Evolutionary conservation across 495 filamentous ascomycete genomes (phyloP), one percentile per base, ranked within the genome.

Genomic region (Sabuloglossum arenarium): DNA sequence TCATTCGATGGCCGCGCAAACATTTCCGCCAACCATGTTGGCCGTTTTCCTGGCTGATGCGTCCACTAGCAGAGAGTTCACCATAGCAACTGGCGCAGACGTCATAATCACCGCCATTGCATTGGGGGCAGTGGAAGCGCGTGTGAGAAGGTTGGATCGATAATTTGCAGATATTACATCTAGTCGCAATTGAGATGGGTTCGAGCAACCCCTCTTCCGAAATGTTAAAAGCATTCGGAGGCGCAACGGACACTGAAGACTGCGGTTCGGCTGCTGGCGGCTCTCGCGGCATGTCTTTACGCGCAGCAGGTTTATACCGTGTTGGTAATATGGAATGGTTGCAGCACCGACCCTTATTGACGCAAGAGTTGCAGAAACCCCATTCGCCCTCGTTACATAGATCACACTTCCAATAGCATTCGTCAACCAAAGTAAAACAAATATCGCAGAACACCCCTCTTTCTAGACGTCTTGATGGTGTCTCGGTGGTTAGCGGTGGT

Each of bases 361-460:
- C 85, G 63, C 88, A 95, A 56, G 67, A 63, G 58, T 82, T 82
- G 68, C 88, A 95, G 62, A 85, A 94, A 0, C 88, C 88, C 88
- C 88, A 95, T 62, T 88, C 87, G 27, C 85, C 88, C 55, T 89
- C 81, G 61, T 94, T 93, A 67, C 88, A 95, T 37, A 71, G 60
- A 55, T 78, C 77, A 66, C 88, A 95, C 57, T 82, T 77, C 88
- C 87, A 95, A 64, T 81, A 88, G 64, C 82, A 86, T 24, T 80
- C 74, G 58, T 91, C 86, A 0, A 85, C 72, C 66, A 76, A 80
- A 0, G 75, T 71, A n/a, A 71, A 67, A 62, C 88, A 95, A 42
- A 76, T 73, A 27, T 78, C 75, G 67, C 88, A 95, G 66, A 95
- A 94, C 24, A 81, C 74, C n/a, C 88, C 88, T 47, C 73, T 77